These are phyloP conservation scores for Leucoagaricus sp. DNA, from an alignment of 1,284 basidiomycete genomes.

Conservation along the genomic window DNA sequence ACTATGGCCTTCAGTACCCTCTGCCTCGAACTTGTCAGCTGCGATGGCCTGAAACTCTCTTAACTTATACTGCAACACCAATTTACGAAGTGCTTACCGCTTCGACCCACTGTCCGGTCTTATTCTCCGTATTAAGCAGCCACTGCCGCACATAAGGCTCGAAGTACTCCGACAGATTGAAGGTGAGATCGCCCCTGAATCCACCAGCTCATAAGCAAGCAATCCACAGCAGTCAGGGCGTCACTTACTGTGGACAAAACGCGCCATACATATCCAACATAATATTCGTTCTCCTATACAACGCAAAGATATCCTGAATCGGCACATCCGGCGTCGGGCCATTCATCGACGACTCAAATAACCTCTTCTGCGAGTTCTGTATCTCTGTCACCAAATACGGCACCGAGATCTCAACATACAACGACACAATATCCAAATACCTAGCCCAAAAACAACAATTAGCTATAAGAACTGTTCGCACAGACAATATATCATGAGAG, in stretches of 20 bases:
- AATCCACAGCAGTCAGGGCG: background rate
- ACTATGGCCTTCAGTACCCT: slow-evolving; percentile 84
- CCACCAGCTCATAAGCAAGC: background rate
- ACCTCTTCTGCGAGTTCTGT: slow-evolving; percentile 66
- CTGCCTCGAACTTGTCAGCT: slow-evolving; percentile 90
- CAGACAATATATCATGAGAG: background rate
- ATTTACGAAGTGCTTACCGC: too few relatives aligned
- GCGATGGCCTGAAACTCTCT: slow-evolving; percentile 84
- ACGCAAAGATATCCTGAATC: slow-evolving; percentile 85
- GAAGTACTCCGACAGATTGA: slow-evolving; percentile 78
- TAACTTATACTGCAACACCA: too few relatives aligned
- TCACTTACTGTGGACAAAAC: slow-evolving; percentile 74
- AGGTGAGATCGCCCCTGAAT: slow-evolving; percentile 48
- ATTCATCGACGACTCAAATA: slow-evolving; percentile 80
- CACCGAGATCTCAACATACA: slow-evolving; percentile 74
- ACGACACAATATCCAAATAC: slow-evolving; percentile 77
- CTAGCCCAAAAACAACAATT: slow-evolving; percentile 35
- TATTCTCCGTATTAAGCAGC: slow-evolving; percentile 87
- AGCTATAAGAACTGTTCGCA: background rate
- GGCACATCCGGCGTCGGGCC: slow-evolving; percentile 77
- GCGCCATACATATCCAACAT: slow-evolving; percentile 79
- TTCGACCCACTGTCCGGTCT: slow-evolving; percentile 95
- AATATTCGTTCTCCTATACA: slow-evolving; percentile 78
- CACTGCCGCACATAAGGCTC: slow-evolving; percentile 89
- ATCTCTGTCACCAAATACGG: slow-evolving; percentile 81